Percentiles rank a stretch among this genome's conserved stretches.
phyloP scores from a whole-genome alignment of 768 basidiomycete genomes.

The Mycena filopes region DNA sequence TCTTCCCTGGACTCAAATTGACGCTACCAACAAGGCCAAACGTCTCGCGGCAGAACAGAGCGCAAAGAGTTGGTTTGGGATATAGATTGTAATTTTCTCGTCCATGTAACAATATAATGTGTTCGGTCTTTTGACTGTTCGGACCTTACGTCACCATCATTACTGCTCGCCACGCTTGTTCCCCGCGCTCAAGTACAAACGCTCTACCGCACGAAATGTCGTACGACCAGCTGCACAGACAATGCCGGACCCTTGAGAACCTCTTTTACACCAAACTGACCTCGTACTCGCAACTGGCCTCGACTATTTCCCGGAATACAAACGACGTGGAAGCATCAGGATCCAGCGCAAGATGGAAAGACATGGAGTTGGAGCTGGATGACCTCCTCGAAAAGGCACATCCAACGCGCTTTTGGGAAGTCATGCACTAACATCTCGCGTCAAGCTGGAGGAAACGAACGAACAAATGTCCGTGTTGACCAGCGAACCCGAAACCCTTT shows the following conservation, averaged over 20 bases:
- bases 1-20: neutral
- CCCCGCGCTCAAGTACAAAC: too few species aligned
- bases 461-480: slow-evolving; percentile 79
- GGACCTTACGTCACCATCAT: slow-evolving; percentile 8
- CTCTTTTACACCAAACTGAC: slow-evolving; percentile 92
- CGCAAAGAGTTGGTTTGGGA: slow-evolving; percentile 74
- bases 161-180: neutral
- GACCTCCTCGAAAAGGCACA: slow-evolving; percentile 86
- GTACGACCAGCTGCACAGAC: slow-evolving; percentile 91
- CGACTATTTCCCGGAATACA: slow-evolving; percentile 63
- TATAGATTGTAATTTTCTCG: slow-evolving; percentile 49
- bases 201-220: slow-evolving; percentile 63
- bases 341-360: slow-evolving; percentile 78
- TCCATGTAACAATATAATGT: neutral
- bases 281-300: slow-evolving; percentile 87
- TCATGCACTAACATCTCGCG: slow-evolving; percentile 32
- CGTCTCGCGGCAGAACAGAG: slow-evolving; percentile 69
- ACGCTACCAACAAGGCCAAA: slow-evolving; percentile 59
- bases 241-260: slow-evolving; percentile 93
- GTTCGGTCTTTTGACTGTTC: too few species aligned
- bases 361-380: slow-evolving; percentile 88
- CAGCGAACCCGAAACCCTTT: slow-evolving; percentile 74
- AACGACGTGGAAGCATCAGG: slow-evolving; percentile 78
- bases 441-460: slow-evolving; percentile 86
- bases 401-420: slow-evolving; percentile 14